These are phyloP conservation scores for Gonium pectorale DNA, from an alignment of 139 green algal species.

Conservation along the genomic window DNA sequence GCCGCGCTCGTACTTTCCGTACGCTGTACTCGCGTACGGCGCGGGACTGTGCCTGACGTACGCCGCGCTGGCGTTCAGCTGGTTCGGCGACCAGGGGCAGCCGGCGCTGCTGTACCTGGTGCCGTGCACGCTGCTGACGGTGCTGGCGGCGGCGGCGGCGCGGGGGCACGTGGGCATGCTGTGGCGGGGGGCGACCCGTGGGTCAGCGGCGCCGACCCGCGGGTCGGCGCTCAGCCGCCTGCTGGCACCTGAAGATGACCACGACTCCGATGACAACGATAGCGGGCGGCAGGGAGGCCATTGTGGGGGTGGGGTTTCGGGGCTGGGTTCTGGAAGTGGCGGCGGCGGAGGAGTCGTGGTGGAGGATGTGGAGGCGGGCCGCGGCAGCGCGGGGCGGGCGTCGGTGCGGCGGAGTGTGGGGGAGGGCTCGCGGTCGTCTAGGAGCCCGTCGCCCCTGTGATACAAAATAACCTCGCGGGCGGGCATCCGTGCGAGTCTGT, in stretches of 20 bases:
- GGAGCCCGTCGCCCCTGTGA: no score
- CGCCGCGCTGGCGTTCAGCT: conserved; percentile 72
- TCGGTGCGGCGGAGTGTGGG: no score
- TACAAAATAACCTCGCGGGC: no score
- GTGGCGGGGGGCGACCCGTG: conserved; percentile 15
- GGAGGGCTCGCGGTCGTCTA: no score
- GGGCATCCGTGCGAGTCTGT: no score
- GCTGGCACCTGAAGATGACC: no score
- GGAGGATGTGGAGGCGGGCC: no score
- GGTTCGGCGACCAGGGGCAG: conserved; percentile 82
- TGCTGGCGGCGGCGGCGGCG: conserved; percentile 55
- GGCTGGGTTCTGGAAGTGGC: no score
- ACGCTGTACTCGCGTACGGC: conserved; percentile 68
- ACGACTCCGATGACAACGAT: conserved; percentile 2
- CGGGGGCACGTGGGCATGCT: conserved; percentile 63
- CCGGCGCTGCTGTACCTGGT: conserved; percentile 96
- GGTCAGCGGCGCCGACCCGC: not conserved
- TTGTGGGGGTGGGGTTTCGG: no score
- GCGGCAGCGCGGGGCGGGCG: no score
- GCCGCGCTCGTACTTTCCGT: conserved; percentile 62
- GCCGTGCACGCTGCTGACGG: conserved; percentile 83
- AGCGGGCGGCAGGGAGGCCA: not conserved
- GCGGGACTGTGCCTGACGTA: conserved; percentile 89
- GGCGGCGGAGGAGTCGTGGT: no score
- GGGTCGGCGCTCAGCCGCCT: no score